A percentile compares a stretch with the other conserved stretches of the same genome.
Conservation (phyloP, 176 grass and related monocot genomes). For the Hordeum vulgare region DNA sequence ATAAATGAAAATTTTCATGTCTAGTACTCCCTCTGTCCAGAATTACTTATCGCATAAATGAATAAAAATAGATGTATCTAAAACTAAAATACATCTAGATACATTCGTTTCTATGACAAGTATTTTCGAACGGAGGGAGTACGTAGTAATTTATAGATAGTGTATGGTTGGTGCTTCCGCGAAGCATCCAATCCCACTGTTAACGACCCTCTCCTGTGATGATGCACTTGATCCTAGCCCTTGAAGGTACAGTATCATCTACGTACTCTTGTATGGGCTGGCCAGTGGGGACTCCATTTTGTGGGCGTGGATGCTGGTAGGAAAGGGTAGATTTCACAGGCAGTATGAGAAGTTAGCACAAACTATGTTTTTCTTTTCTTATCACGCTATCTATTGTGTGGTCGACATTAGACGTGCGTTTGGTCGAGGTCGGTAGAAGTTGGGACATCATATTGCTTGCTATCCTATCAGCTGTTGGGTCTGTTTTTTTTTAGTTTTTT, state of each 20-base stretch:
- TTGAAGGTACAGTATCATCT: not conserved
- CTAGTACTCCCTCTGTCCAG: no score
- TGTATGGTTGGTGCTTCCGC: no score
- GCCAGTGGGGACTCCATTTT: not conserved
- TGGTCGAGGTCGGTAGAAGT: not conserved
- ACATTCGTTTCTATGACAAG: no score
- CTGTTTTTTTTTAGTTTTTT: no score
- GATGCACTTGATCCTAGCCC: not conserved
- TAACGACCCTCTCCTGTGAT: not conserved
- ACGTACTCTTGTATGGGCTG: not conserved
- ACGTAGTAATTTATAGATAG: no score
- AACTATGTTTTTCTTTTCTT: not conserved
- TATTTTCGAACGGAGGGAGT: no score
- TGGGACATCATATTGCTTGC: not conserved
- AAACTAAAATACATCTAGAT: no score
- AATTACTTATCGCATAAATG: no score
- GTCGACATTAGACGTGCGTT: not conserved
- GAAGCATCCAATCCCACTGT: conserved; percentile 10
- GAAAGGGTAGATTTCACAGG: not conserved
- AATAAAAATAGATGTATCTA: no score
- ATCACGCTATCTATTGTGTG: not conserved
- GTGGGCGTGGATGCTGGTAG: not conserved
- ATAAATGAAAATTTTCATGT: no score
- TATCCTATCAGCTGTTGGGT: no score
- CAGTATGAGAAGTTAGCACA: not conserved